Conservation (phyloP, 352 stramenopile species). For the Globisporangium okanoganense region DNA sequence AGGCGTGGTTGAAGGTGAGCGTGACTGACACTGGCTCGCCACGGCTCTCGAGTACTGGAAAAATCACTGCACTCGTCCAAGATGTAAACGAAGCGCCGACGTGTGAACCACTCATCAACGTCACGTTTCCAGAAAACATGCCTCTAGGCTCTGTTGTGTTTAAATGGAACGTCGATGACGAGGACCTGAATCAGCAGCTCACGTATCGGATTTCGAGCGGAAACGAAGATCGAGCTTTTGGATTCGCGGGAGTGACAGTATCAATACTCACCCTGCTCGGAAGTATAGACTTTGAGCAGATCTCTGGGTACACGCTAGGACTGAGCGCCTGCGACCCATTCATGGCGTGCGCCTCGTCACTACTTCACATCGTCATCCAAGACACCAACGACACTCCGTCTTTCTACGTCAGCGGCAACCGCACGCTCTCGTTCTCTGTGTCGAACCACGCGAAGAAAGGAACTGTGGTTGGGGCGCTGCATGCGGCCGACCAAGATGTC, state of each 20-base stretch:
- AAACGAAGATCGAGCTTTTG: constrained; percentile 18
- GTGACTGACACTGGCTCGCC: constrained; percentile 41
- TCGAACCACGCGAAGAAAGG: background rate
- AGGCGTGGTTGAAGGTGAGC: constrained; percentile 46
- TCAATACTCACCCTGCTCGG: background rate
- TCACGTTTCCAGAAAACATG: constrained; percentile 17
- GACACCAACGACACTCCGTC: constrained; percentile 5
- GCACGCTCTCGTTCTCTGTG: constrained; percentile 6
- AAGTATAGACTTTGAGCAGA: constrained; percentile 2
- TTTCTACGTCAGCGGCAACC: constrained; percentile 4
- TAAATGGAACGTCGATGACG: constrained; percentile 21
- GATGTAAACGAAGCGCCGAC: constrained; percentile 25
- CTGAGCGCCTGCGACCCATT: constrained; percentile 10
- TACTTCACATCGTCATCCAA: background rate
- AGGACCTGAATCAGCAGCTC: constrained; percentile 24
- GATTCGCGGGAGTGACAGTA: constrained; percentile 5
- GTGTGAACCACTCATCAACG: background rate
- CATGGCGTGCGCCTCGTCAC: constrained; percentile 2
- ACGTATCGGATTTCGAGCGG: constrained; percentile 19
- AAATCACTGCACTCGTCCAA: constrained; percentile 13
- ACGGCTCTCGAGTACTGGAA: constrained; percentile 21
- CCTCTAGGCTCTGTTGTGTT: constrained; percentile 15
- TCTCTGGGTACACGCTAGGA: constrained; percentile 1
- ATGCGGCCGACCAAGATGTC: constrained; percentile 4
- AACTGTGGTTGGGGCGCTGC: constrained; percentile 2